These are phyloP conservation scores for Ceratocystis alfenasii DNA, from an alignment of 2,329 filamentous ascomycete genomes.

Conservation along the genomic window DNA sequence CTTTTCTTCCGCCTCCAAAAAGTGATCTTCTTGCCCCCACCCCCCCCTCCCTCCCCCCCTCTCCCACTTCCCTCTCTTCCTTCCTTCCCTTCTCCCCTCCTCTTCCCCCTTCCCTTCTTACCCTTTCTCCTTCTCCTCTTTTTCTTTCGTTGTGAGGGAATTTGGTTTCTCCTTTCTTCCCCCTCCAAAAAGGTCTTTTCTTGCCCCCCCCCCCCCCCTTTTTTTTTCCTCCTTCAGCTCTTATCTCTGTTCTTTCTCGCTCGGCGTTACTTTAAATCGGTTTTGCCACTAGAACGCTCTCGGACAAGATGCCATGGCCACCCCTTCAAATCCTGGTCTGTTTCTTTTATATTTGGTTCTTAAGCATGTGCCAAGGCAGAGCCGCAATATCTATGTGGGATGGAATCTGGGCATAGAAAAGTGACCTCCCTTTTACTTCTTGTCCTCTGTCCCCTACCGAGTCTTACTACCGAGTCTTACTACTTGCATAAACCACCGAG, in stretches of 20 bases:
- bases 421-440: background rate
- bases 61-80: too few species aligned
- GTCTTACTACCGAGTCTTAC: too few species aligned
- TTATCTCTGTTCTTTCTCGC: background rate
- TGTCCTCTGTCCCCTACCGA: background rate
- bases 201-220: background rate
- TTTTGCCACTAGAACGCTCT: background rate
- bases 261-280: conserved; percentile 6
- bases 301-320: background rate
- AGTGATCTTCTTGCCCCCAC: too few species aligned
- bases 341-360: background rate
- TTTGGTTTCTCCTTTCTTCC: background rate
- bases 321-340: background rate
- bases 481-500: too few species aligned
- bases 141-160: too few species aligned
- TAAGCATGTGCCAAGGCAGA: conserved; percentile 8
- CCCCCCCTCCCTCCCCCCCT: too few species aligned
- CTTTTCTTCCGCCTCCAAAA: background rate
- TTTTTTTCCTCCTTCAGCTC: background rate
- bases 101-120: too few species aligned
- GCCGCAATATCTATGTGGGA: background rate
- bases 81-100: too few species aligned
- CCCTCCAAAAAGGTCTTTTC: background rate
- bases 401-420: background rate
- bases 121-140: too few species aligned